A percentile compares a stretch with the other conserved stretches of the same genome.
Conservation (phyloP, 106 monocot species). For the Triglochin maritima region DNA sequence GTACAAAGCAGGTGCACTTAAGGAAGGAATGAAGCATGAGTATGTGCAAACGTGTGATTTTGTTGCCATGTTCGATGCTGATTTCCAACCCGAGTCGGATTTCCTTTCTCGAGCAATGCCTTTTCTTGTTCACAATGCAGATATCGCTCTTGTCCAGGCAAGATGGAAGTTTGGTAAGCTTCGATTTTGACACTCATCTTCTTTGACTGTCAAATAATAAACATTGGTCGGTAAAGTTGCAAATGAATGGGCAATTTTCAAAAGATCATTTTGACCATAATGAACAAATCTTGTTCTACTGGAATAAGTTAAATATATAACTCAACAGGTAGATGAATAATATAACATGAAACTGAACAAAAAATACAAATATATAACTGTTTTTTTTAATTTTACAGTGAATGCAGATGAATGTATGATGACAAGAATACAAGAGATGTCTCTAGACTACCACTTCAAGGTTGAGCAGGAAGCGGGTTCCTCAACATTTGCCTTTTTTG, state of each 20-base stretch:
- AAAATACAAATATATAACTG: not conserved
- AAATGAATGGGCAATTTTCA: not conserved
- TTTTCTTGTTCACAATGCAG: constrained; percentile 50
- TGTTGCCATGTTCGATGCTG: constrained; percentile 74
- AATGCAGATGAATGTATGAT: constrained; percentile 71
- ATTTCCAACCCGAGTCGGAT: constrained; percentile 56
- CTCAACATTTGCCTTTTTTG: constrained; percentile 46
- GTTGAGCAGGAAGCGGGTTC: constrained; percentile 74
- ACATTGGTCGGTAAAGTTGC: not conserved
- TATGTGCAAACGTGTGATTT: constrained; percentile 48
- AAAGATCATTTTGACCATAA: not conserved
- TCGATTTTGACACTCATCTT: not conserved
- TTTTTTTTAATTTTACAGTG: constrained; percentile 33
- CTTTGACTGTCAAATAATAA: not conserved
- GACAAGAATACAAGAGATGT: constrained; percentile 86
- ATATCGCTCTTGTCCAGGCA: constrained; percentile 69
- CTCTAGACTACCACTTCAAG: constrained; percentile 83
- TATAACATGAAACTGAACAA: not conserved
- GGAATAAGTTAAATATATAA: not conserved
- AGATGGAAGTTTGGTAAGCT: constrained; percentile 71
- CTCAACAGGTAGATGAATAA: not conserved
- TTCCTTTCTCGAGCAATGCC: constrained; percentile 47
- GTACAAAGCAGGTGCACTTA: constrained; percentile 66
- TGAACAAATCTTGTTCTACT: not conserved
- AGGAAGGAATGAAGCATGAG: constrained; percentile 49